Base-by-base conservation (phyloP, 176 grass and related monocot species). In the Oryza rufipogon region DNA sequence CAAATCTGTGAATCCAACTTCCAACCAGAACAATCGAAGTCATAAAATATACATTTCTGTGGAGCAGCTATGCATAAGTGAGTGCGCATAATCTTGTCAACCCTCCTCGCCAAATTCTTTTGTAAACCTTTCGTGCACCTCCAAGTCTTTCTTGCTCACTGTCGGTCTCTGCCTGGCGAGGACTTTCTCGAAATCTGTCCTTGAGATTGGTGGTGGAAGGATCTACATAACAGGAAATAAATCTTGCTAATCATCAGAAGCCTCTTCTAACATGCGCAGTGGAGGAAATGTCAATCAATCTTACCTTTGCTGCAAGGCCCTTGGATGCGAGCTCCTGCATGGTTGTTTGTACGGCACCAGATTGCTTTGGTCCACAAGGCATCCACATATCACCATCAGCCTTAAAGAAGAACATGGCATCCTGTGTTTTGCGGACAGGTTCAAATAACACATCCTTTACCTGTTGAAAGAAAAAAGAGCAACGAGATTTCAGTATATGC, bases 41-140 rank as follows among this genome's bases (percentile, higher is more conserved):
- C 71, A 34, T 73, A 63, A 78, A 64, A 90, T 87, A 87, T 90
- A 90, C 89, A 87, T 68, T 87, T 80, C 60, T 83, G 74, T 70
- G 84, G 84, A 12, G 84, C 70, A 19, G 80, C 80, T 66, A 75
- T 84, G 84, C 84, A 70, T 72, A 11, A 12, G 63, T 80, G 75
- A 36, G 80, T 60, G 10, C 22, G 25, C 48, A 3, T 39, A 0
- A n/a, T 71, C 10, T 20, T 69, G 19, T 98, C 85, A 98, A 6
- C 96, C 96, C 88, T 98, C 96, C 83, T 98, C 93, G 0, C 96
- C 96, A 2, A 98, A 98, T 91, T 98, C 96, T 76, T 90, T 92
- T 0, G 96, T 98, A 89, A 98, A 98, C 86, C 86, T 95, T 87
- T 98, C 96, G 0, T 98, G 96, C 82, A 98, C 89, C 71, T 98